These are phyloP conservation scores for Dinochytrium kinnereticum DNA, from an alignment of 371 early-diverging fungal genomes.

Conservation along the genomic window DNA sequence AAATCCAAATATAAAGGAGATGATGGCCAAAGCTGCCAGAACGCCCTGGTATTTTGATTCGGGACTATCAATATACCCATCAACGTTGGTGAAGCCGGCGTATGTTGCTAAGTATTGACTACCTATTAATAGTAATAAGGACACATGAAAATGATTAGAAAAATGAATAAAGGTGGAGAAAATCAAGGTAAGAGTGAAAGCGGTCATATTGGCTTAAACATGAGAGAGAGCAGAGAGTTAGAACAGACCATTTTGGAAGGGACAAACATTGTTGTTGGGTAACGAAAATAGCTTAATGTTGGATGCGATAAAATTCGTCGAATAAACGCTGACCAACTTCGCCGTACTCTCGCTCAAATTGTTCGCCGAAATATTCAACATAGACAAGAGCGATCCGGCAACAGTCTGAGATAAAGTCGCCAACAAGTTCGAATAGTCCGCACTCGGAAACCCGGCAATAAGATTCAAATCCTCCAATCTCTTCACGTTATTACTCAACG, in stretches of 20 bases:
- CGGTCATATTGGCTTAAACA: conserved; percentile 2
- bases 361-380: neutral
- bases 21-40: conserved; percentile 1
- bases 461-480: neutral
- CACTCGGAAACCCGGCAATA: neutral
- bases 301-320: neutral
- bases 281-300: conserved; percentile 8
- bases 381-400: neutral
- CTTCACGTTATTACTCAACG: neutral
- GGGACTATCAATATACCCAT: neutral
- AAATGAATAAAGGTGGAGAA: neutral
- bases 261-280: conserved; percentile 10
- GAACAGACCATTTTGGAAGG: conserved; percentile 16
- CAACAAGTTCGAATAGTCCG: neutral
- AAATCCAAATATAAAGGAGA: conserved; percentile 8
- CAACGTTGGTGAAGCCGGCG: conserved; percentile 4
- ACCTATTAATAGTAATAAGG: neutral
- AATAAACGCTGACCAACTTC: neutral
- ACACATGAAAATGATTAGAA: neutral
- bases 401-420: neutral
- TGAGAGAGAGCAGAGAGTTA: neutral
- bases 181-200: neutral
- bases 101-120: neutral
- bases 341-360: neutral
- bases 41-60: conserved; percentile 8